Base-by-base conservation (phyloP, 257 asterid genomes). In the Echites panduratus region DNA sequence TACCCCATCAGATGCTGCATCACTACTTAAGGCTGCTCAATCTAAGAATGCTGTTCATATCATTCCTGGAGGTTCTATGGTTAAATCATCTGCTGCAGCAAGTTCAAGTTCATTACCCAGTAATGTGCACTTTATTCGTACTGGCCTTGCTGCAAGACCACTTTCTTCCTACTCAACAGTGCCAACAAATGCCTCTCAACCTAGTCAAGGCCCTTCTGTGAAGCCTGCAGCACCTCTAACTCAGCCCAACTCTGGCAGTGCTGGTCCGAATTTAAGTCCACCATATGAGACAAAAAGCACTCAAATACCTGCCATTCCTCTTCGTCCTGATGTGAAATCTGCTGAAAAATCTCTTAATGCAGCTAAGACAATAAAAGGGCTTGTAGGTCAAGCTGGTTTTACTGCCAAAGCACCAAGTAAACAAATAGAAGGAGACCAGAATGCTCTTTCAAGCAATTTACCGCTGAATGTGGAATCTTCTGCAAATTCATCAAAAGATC, bases 101-200 rank as follows among this genome's bases (percentile, higher is more conserved):
- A 78, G 80, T 41, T 41, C 78, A 70, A 82, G 61, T 72, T 86
- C 88, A 59, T 87, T 93, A 73, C 96, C 98, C 22, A 89, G 95
- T 73, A 90, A 90, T 59, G 97, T 93, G 77, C 96, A 87, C 76
- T 89, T 84, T 77, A 87, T 90, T 66, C 87, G 89, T 56, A 82
- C 87, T 68, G 89, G 93, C 65, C 77, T 87, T 48, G 87, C 82
- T 48, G 74, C 87, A 43, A 89, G 86, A 58, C 89, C 93, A 0
- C 83, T 83, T 62, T 74, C 87, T 45, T 72, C 82, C 43, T 71
- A 47, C 65, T 75, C 88, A 10, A 58, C 87, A 53, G 66, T 80
- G 20, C 79, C 79, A 72, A 83, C 84, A 49, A 84, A 65, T 67
- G 62, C 84, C 74, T 58, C 85, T 24, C 77, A 75, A 59, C 66